phyloP scores from a whole-genome alignment of 2,329 filamentous ascomycete genomes.

The Pleochaeta shiraiana region DNA sequence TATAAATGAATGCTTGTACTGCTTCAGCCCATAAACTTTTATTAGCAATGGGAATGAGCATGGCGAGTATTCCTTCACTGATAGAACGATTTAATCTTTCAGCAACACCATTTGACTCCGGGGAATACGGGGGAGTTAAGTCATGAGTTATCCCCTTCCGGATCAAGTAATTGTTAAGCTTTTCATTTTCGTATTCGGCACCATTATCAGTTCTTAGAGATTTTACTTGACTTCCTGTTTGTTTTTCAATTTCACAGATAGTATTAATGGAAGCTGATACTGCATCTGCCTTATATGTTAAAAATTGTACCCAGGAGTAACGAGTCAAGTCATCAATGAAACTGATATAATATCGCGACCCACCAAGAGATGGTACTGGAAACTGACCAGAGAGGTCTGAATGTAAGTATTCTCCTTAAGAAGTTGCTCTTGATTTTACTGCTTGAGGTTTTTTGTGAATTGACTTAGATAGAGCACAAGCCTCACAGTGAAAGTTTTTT shows the following conservation, averaged over 20 bases:
- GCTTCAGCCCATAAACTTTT: neutral
- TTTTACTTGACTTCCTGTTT: neutral
- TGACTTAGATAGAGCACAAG: neutral
- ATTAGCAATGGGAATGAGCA: neutral
- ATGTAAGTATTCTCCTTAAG: neutral
- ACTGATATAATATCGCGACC: neutral
- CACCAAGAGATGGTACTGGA: neutral
- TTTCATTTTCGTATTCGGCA: neutral
- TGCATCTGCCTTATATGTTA: neutral
- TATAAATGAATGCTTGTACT: neutral
- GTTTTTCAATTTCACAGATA: neutral
- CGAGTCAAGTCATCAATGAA: neutral
- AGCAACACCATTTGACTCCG: neutral
- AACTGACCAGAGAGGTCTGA: neutral
- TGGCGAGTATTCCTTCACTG: neutral
- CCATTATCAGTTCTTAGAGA: neutral
- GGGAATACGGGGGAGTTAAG: conserved; percentile 1
- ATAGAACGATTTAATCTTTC: neutral
- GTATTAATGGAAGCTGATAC: neutral
- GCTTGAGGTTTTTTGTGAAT: neutral
- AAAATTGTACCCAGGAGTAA: neutral
- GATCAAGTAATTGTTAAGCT: neutral
- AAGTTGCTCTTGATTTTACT: neutral
- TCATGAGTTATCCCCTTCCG: neutral
- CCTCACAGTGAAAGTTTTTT: neutral